These are phyloP conservation scores for Erysiphe pulchra DNA, from an alignment of 2,329 filamentous ascomycete species.

Conservation along the genomic window DNA sequence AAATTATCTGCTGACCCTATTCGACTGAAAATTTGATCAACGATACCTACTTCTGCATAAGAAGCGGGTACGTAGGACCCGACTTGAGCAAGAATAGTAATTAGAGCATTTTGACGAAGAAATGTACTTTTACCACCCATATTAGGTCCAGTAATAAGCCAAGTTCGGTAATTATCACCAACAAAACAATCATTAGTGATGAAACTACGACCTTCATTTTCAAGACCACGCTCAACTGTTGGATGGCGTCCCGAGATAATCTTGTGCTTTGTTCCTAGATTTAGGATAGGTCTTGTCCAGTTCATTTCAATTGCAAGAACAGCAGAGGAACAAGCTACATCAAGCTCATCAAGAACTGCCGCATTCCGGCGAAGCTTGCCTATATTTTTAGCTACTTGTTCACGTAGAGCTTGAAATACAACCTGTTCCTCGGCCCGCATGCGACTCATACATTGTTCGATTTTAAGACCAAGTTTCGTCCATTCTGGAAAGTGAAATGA, in stretches of 20 bases:
- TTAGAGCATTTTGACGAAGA: constrained; percentile 80
- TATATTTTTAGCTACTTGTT: constrained; percentile 53
- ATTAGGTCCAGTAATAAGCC: constrained; percentile 65
- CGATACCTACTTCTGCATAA: constrained; percentile 63
- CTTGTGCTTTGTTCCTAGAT: constrained; percentile 36
- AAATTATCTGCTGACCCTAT: constrained; percentile 86
- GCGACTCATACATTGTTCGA: constrained; percentile 52
- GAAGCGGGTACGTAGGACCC: constrained; percentile 81
- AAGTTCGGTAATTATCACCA: constrained; percentile 36
- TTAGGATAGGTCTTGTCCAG: constrained; percentile 49
- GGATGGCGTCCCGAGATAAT: constrained; percentile 76
- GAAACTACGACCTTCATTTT: constrained; percentile 57
- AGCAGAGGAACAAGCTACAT: constrained; percentile 72
- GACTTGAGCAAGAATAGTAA: constrained; percentile 77
- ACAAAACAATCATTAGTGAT: constrained; percentile 68
- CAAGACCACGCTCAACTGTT: constrained; percentile 66
- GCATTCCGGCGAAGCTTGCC: constrained; percentile 75
- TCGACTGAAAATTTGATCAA: constrained; percentile 89
- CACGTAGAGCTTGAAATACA: constrained; percentile 51
- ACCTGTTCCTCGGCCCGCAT: constrained; percentile 67
- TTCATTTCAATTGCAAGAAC: constrained; percentile 47
- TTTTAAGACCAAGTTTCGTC: constrained; percentile 52
- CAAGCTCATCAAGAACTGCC: constrained; percentile 74
- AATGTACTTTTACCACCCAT: constrained; percentile 98
- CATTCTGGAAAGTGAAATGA: constrained; percentile 68